Base-by-base conservation (phyloP, 31 red algal species). In the Endocladia muricata region DNA sequence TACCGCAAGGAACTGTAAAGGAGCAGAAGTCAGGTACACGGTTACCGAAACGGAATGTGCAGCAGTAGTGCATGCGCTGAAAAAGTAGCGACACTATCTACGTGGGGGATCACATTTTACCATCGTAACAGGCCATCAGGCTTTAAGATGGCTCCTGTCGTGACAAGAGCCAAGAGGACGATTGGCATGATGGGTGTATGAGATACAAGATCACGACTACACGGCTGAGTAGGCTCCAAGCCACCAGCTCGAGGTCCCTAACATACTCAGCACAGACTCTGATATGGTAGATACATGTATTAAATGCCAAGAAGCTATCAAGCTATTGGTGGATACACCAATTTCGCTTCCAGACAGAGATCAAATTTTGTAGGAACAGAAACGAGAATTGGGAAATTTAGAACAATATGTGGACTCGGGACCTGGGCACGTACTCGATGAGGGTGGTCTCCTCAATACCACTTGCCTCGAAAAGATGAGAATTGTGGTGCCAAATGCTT, bases 21-120 rank as follows among this genome's bases (percentile, higher is more conserved):
- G n/a, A n/a, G n/a, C n/a, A n/a, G n/a, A n/a, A 37, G 8, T 11
- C 34, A 41, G 65, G 41, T n/a, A 13, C 4, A 19, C 36, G 30
- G 5, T 70, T 11, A 37, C 65, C 41, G 34, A 70, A 42, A 6
- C 15, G 9, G 65, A 70, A 42, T 70, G 65, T 25, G 5, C 41
- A 15, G 65, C 65, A 17, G 65, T 70, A 36, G 65, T 70, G 5
- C 65, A 70, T 25, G 65, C 29, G 65, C 29, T 70, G 29, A 15
- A 8, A 25, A 70, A 42, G 6, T 70, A 36, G 65, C 11, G 65
- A 9, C 65, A 36, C 65, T 40, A 70, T 36, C 15, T 70, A 36
- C 65, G 41, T 15, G 65, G 65, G 9, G 65, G 41, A 25, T 25
- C 7, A 25, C 7, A 25, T n/a, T 11, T 61, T 7, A 25, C 11